Conservation (phyloP, 192 early-diverging fungal species). For the Spizellomyces sp. region DNA sequence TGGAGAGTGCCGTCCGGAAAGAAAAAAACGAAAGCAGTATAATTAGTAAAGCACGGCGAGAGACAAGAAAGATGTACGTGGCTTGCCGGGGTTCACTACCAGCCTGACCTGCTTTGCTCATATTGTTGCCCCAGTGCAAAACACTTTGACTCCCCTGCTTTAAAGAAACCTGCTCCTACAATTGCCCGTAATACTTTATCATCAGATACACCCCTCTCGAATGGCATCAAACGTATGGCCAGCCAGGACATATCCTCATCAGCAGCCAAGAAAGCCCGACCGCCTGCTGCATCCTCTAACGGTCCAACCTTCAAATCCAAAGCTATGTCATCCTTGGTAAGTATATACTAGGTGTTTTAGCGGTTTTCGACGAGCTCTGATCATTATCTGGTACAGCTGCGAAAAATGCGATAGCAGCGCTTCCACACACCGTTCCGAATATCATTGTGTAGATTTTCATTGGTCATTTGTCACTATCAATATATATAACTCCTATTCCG, state of each 20-base stretch:
- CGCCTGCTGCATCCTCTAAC: not conserved
- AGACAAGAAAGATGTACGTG: not conserved
- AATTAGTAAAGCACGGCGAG: not conserved
- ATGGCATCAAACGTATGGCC: not conserved
- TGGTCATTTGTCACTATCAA: not conserved
- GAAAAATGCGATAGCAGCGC: too few relatives aligned
- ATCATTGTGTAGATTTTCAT: not conserved
- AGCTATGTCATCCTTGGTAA: not conserved
- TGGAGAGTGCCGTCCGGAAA: not conserved
- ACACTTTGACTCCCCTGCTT: not conserved
- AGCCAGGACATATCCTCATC: not conserved
- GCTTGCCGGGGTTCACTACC: not conserved
- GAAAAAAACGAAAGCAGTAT: conserved; percentile 1
- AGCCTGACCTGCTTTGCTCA: not conserved
- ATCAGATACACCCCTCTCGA: not conserved
- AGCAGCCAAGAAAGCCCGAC: not conserved
- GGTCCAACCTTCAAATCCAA: not conserved
- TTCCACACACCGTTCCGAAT: too few relatives aligned
- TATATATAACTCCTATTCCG: not conserved
- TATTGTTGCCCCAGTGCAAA: not conserved
- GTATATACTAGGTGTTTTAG: not conserved
- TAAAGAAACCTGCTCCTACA: not conserved
- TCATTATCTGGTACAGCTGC: too few relatives aligned
- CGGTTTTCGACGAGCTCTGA: not conserved
- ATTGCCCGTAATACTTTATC: not conserved